Base-by-base conservation (phyloP, 2,329 filamentous ascomycete genomes). In the Cladophialophora immunda region DNA sequence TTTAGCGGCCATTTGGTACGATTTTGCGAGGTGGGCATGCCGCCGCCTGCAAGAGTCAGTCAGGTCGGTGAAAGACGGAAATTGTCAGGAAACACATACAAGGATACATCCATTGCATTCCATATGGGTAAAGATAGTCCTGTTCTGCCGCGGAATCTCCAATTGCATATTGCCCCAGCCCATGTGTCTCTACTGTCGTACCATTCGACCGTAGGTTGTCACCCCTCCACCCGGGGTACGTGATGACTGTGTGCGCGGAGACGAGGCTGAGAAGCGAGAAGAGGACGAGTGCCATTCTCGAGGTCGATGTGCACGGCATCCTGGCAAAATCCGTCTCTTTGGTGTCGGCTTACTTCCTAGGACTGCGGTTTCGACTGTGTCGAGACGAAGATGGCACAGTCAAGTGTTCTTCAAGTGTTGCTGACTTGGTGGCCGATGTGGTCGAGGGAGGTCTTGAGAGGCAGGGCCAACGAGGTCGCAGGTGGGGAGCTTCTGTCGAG, bases 71-170 rank as follows among this genome's bases (percentile, higher is more conserved):
- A 50, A 7, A 30, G 22, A 55, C 62, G 22, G 15, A 47, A 50
- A 36, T 65, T 56, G 58, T 34, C 38, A 15, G 25, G 22, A 58
- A 60, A 25, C 11, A 83, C 92, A 81, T 83, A 97, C 93, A 97
- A 79, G 94, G 93, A 83, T 97, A 97, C 78, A 90, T 89, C 93
- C 93, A 97, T 82, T 97, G 91, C 92, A 95, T 94, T 80, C 93
- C 94, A 72, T 92, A 97, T 1, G 93, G 93, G 73, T 88, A 95
- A 0, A 80, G 74, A 17, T 82, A 81, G 25, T 79, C 81, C 62
- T 84, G 84, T 38, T 77, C 73, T 19, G 76, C 74, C 22, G 13
- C 22, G 3, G 45, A 50, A 2, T 27, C 9, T 27, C 45, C 45
- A 25, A 50, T 50, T 38, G 75, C 77, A 63, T 78, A 81, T 30